Base-by-base conservation (phyloP, 163 green algal genomes). In the Coccomyxa subellipsoidea region DNA sequence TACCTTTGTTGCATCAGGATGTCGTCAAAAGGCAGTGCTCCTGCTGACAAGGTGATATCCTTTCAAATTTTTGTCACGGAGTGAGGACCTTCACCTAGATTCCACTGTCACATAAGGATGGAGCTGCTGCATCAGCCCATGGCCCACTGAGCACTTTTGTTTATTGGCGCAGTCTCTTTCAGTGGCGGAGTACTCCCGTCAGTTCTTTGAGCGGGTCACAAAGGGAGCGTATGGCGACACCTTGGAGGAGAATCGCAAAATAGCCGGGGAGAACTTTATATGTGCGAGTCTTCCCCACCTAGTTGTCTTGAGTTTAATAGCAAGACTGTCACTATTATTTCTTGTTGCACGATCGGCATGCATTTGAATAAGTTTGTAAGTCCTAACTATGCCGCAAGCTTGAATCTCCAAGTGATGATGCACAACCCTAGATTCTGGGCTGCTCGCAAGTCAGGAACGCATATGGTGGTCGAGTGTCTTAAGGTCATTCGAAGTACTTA, bases 141-240 rank as follows among this genome's bases (percentile, higher is more conserved):
- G 47, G 3, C n/a, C n/a, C 0, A 59, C 21, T 27, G 47, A 59
- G 23, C 15, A 12, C 47, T 59, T 59, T 59, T 59, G 47, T 1
- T 59, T 12, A 12, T 59, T 12, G 47, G 0, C 34, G 76, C 39
- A 80, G 76, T 31, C 36, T 69, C 23, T 83, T 5, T 73, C 79
- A 38, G 79, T 83, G 66, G 38, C 69, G 6, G 69, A 83, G 27
- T 83, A 83, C 69, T 47, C 25, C n/a, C 25, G 29, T 9, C 25
- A 40, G 18, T 83, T 83, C 21, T 78, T 78, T 34, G 69, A 83
- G 38, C 66, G 69, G 8, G 38, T 72, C 21, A 23, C 69, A 21
- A 39, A 40, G 18, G 27, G 34, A n/a, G 25, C 12, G 6, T 78
- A 83, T 71, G 37, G 38, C n/a, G 69, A 69, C 21, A 31, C 21